phyloP scores from a whole-genome alignment of 2,329 filamentous ascomycete genomes.

The Aspergillus hiratsukae region DNA sequence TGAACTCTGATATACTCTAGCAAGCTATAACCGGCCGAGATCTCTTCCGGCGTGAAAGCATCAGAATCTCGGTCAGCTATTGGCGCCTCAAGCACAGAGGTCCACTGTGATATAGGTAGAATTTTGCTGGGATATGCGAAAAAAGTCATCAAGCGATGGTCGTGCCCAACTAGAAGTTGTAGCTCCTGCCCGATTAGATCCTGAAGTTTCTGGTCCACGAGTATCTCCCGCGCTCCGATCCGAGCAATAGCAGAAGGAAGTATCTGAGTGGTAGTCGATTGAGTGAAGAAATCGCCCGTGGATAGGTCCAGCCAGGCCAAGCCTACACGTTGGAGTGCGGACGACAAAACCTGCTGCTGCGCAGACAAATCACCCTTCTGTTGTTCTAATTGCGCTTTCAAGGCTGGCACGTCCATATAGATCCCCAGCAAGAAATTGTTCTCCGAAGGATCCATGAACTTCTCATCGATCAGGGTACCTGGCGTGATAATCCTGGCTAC shows the following conservation, averaged over 20 bases:
- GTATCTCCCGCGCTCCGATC: conserved; percentile 77
- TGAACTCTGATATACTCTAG: conserved; percentile 78
- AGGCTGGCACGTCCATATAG: conserved; percentile 47
- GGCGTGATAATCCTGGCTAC: conserved; percentile 88
- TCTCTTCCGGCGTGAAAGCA: conserved; percentile 64
- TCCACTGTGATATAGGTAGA: conserved; percentile 61
- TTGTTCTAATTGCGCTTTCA: conserved; percentile 17
- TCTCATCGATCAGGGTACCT: conserved; percentile 93
- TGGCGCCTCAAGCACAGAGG: conserved; percentile 69
- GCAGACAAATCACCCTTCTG: conserved; percentile 18
- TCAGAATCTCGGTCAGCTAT: conserved; percentile 51
- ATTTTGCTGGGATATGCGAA: conserved; percentile 48
- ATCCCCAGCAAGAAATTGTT: conserved; percentile 91
- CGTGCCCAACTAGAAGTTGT: conserved; percentile 65
- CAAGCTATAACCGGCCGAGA: conserved; percentile 72
- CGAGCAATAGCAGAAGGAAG: conserved; percentile 78
- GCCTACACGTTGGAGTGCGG: conserved; percentile 54
- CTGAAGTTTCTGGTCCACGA: conserved; percentile 65
- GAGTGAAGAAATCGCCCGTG: conserved; percentile 89
- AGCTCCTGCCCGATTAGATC: conserved; percentile 57
- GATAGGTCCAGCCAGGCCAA: conserved; percentile 93
- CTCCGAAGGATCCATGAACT: conserved; percentile 89
- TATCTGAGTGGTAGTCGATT: conserved; percentile 64
- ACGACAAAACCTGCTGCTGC: conserved; percentile 25
- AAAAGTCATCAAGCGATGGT: conserved; percentile 72